Evolutionary conservation across 495 filamentous ascomycete genomes (phyloP).

Genomic region (Immersiella caudata): DNA sequence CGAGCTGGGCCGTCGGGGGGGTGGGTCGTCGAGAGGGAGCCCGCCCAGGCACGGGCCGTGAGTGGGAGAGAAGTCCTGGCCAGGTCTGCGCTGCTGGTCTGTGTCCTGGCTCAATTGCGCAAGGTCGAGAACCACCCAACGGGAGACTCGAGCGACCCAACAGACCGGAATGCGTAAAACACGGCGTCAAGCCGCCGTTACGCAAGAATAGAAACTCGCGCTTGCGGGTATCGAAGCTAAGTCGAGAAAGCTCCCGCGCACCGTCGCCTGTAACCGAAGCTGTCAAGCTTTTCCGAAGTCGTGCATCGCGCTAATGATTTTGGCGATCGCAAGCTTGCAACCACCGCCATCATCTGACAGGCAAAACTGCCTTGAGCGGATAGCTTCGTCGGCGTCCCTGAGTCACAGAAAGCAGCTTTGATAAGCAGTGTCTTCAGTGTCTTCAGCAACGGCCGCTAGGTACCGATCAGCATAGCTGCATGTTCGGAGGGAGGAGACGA

Average conservation of each 20-base stretch:
- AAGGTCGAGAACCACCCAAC: background rate
- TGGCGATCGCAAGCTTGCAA: background rate
- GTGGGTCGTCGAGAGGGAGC: conserved; percentile 25
- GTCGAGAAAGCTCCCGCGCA: background rate
- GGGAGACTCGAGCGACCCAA: background rate
- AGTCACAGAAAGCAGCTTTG: background rate
- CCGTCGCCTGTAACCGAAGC: background rate
- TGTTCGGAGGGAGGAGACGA: background rate
- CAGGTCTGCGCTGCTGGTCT: background rate
- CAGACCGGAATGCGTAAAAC: background rate
- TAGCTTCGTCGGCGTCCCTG: background rate
- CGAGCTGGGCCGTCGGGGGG: conserved; percentile 2
- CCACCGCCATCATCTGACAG: background rate
- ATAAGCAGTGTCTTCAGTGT: background rate
- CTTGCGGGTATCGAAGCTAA: background rate
- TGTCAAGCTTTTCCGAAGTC: background rate
- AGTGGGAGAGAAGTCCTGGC: background rate
- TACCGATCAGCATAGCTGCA: too few relatives aligned
- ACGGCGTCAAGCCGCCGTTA: background rate
- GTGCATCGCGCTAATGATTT: background rate
- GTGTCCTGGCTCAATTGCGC: background rate
- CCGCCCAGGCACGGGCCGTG: conserved; percentile 8
- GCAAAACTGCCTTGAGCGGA: background rate
- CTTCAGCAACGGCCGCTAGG: background rate
- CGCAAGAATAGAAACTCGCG: conserved; percentile 1